Base-by-base conservation (phyloP, 805 yeast species). In the Ogataea neopini region DNA sequence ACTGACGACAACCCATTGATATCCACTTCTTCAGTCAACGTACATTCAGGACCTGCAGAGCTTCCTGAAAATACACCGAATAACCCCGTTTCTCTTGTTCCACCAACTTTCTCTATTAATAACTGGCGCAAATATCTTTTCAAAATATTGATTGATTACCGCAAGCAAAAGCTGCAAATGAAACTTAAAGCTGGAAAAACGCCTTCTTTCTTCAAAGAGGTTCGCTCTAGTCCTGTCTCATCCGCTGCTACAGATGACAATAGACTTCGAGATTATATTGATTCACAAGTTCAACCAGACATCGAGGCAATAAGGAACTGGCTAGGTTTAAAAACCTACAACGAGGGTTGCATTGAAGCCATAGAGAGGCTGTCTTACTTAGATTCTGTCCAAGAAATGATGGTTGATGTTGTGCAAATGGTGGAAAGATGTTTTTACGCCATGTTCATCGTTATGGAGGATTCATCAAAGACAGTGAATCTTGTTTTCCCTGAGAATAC, bases 301-400 rank as follows among this genome's bases (percentile, higher is more conserved):
- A 50, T 59, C n/a, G 65, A 61, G 42, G 32, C 44, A 3, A 51
- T 54, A n/a, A 47, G 60, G 40, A 32, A 37, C 13, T 58, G 57
- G 56, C 40, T 59, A 10, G 52, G 55, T 9, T 41, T 57, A n/a
- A 59, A 53, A 43, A 53, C 66, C 2, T 59, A 53, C 40, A 30
- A 45, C 20, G 61, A 61, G 37, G 63, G 61, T 2, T 56, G 55
- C 23, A 47, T 51, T n/a, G 66, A 61, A 42, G 56, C 61, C 11
- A 44, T 58, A 14, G 63, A 57, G 32, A 28, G 54, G 26, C 47
- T 61, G 1, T 53, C 56, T 13, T 44, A 49, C 22, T 33, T 59
- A 34, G 52, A 52, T 13, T 43, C 52, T 1, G 47, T 54, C 9
- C 51, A 47, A n/a, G 44, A 43, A 9, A 54, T 58, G 58, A 53